phyloP scores from a whole-genome alignment of 768 basidiomycete species.

The Macrolepiota albuminosa region DNA sequence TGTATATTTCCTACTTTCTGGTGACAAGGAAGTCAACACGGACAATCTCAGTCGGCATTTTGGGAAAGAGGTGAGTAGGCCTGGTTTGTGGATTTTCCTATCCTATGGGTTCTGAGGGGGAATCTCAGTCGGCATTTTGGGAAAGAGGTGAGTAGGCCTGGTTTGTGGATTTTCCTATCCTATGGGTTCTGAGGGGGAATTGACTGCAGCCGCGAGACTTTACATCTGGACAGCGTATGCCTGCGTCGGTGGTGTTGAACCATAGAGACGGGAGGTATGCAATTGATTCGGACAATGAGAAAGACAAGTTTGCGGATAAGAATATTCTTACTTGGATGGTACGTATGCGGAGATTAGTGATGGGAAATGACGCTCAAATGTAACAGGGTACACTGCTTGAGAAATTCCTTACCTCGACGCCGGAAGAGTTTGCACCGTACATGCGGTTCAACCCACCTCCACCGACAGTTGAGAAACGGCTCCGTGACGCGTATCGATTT shows the following conservation, averaged over 20 bases:
- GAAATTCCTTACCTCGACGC: slow-evolving; percentile 72
- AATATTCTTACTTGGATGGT: slow-evolving; percentile 80
- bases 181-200: background rate
- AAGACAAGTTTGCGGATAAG: slow-evolving; percentile 42
- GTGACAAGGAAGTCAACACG: slow-evolving; percentile 61
- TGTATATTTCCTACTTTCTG: slow-evolving; percentile 83
- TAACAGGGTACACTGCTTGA: slow-evolving; percentile 83
- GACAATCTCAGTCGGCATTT: slow-evolving; percentile 59
- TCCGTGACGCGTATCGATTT: slow-evolving; percentile 81
- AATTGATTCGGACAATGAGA: slow-evolving; percentile 50
- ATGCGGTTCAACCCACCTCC: slow-evolving; percentile 34
- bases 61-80: slow-evolving; percentile 45
- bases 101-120: background rate
- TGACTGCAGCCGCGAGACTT: slow-evolving; percentile 31
- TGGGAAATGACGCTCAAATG: background rate
- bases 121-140: slow-evolving; percentile 53
- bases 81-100: background rate
- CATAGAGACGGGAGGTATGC: slow-evolving; percentile 64
- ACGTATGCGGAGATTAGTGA: slow-evolving; percentile 14
- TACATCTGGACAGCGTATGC: slow-evolving; percentile 75
- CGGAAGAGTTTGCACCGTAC: slow-evolving; percentile 56
- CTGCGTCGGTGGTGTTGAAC: slow-evolving; percentile 63
- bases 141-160: slow-evolving; percentile 42
- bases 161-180: background rate
- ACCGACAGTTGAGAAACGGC: slow-evolving; percentile 19